Conservation (phyloP, 2,329 filamentous ascomycete genomes). For the Zymoseptoria crescenta region DNA sequence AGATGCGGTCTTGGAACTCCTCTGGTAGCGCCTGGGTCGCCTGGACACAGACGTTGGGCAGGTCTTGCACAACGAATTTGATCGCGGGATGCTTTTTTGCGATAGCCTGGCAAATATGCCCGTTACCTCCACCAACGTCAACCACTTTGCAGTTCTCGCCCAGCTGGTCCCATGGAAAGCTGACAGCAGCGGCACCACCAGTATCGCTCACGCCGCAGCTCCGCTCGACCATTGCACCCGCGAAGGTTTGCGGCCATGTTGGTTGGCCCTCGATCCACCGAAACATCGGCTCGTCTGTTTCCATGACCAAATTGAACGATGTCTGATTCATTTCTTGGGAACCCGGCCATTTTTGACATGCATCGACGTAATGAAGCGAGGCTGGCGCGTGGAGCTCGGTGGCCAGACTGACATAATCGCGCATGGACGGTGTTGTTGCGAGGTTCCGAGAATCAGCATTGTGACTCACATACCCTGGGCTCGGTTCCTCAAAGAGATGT, state of each 20-base stretch:
- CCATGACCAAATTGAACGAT: slow-evolving; percentile 16
- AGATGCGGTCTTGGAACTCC: slow-evolving; percentile 1
- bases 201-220: neutral
- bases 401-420: neutral
- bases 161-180: slow-evolving; percentile 18
- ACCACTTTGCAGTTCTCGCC: slow-evolving; percentile 11
- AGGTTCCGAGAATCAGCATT: neutral
- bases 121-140: slow-evolving; percentile 19
- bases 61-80: slow-evolving; percentile 18
- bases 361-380: neutral
- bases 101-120: slow-evolving; percentile 18
- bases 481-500: neutral
- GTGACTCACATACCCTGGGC: neutral
- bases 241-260: neutral
- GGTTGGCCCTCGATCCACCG: neutral
- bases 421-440: neutral
- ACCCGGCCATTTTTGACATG: neutral
- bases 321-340: slow-evolving; percentile 9
- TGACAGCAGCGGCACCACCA: slow-evolving; percentile 9
- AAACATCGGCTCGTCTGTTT: slow-evolving; percentile 17
- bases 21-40: neutral
- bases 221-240: neutral
- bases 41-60: slow-evolving; percentile 8
- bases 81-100: slow-evolving; percentile 15
- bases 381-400: neutral